Evolutionary conservation across 768 basidiomycete genomes (phyloP).

Genomic region (Naematelia aurantialba): DNA sequence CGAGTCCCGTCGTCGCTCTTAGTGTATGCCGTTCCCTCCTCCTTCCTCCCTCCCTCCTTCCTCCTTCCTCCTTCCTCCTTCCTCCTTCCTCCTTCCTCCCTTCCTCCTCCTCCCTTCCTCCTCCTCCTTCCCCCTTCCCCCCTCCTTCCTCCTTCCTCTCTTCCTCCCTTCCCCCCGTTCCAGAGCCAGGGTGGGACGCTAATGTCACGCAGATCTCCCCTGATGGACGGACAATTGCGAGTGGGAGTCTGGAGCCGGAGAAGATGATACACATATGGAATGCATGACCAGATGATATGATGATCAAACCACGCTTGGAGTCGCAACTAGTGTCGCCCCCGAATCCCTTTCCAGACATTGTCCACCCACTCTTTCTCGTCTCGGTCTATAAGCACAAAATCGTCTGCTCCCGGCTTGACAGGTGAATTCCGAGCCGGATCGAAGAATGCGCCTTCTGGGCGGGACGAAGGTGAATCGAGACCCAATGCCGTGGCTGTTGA

Average conservation of each 20-base stretch:
- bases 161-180: too few relatives aligned
- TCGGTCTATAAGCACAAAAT: slow-evolving; percentile 39
- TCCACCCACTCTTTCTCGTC: slow-evolving; percentile 42
- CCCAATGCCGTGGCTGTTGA: neutral
- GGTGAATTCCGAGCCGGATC: neutral
- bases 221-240: slow-evolving; percentile 68
- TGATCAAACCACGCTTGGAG: neutral
- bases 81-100: too few relatives aligned
- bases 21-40: slow-evolving; percentile 55
- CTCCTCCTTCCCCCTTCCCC: too few relatives aligned
- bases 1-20: slow-evolving; percentile 74
- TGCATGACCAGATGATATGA: slow-evolving; percentile 1
- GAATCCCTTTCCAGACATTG: slow-evolving; percentile 37
- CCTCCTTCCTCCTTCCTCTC: too few relatives aligned
- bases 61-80: too few relatives aligned
- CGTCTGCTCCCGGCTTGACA: slow-evolving; percentile 13
- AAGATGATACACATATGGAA: slow-evolving; percentile 75
- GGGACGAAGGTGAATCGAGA: too few relatives aligned
- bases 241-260: slow-evolving; percentile 87
- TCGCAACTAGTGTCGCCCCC: slow-evolving; percentile 13
- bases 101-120: too few relatives aligned
- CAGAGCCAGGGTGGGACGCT: neutral
- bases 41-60: too few relatives aligned
- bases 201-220: slow-evolving; percentile 68
- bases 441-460: too few relatives aligned